Evolutionary conservation across 805 yeast species (phyloP), one percentile per base, ranked within the genome.

Genomic region (Schwanniomyces vanrijiae): DNA sequence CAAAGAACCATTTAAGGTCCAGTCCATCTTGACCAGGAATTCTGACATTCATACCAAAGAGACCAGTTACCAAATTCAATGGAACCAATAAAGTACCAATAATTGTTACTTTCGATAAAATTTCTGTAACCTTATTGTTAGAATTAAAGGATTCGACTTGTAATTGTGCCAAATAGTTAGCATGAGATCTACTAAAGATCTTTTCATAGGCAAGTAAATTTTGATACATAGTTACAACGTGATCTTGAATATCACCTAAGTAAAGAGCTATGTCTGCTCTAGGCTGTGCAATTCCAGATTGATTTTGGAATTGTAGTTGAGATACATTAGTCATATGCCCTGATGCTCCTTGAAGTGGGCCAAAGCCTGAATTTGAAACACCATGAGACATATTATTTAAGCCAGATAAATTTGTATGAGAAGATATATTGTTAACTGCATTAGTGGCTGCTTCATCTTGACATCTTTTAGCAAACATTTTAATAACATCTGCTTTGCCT

Each of bases 191-290:
- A 39, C 95, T 84, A 62, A 92, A 86, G 58, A 92, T 92, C 77
- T 91, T 91, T 64, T 92, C 99, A 62, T 90, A 91, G 3, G 96
- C 88, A 37, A 85, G 68, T 62, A 92, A 76, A 60, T 90, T 91
- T 69, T 90, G 97, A 67, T 83, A 87, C 97, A 92, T 92, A 14
- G 98, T 92, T 48, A 91, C 84, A 59, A 92, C 87, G 79, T 91
- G 98, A 76, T 91, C 97, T 69, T 90, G 97, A 62, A 91, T 91
- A 81, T 91, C 98, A 47, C 97, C 97, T 51, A 91, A 69, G 65
- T 89, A 92, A 53, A 91, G 75, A 0, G 96, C 96, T 68, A 91
- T 91, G 59, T 92, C 97, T 22, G 87, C 92, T 59, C 95, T 78
- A 43, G 97, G 96, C 56, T 83, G 74, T 1, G 70, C 66, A 10